A percentile compares a stretch with the other conserved stretches of the same genome.
Conservation (phyloP, 176 grass and related monocot species). For the Chrysopogon serrulatus region DNA sequence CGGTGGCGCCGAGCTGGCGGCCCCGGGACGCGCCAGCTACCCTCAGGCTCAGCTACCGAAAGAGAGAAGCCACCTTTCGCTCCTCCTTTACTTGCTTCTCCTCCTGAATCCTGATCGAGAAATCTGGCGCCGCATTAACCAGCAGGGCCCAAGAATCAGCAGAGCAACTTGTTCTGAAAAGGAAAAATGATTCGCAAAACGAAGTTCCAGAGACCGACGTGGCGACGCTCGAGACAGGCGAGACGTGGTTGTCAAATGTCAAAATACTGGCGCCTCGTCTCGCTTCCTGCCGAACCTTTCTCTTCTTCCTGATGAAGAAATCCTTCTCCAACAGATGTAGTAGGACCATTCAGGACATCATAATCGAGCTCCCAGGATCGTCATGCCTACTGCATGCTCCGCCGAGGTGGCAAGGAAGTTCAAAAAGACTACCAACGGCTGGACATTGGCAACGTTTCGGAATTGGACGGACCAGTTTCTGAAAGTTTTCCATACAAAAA, state of each 20-base stretch:
- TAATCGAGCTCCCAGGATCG: not conserved
- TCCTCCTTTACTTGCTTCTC: not conserved
- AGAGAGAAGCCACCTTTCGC: constrained; percentile 27
- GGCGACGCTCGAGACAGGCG: not conserved
- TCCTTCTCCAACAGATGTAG: not conserved
- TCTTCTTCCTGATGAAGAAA: not conserved
- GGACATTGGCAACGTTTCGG: not conserved
- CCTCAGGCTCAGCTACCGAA: constrained; percentile 21
- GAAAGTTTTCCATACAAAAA: not conserved
- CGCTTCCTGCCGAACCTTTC: not conserved
- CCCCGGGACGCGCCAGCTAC: constrained; percentile 19
- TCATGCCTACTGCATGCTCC: not conserved
- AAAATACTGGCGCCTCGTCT: not conserved
- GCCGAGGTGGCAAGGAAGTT: not conserved
- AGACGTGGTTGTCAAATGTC: not conserved
- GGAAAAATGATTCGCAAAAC: not conserved
- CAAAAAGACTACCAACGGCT: not conserved
- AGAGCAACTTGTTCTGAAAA: not conserved
- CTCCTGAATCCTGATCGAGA: not conserved
- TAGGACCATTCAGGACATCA: constrained; percentile 9
- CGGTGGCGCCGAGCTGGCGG: constrained; percentile 20
- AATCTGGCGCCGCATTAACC: not conserved
- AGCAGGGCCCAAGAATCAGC: not conserved
- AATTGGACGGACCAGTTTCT: not conserved
- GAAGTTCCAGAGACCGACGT: not conserved